phyloP scores from a whole-genome alignment of 805 yeast genomes.

The Spencermartinsiella europaea region DNA sequence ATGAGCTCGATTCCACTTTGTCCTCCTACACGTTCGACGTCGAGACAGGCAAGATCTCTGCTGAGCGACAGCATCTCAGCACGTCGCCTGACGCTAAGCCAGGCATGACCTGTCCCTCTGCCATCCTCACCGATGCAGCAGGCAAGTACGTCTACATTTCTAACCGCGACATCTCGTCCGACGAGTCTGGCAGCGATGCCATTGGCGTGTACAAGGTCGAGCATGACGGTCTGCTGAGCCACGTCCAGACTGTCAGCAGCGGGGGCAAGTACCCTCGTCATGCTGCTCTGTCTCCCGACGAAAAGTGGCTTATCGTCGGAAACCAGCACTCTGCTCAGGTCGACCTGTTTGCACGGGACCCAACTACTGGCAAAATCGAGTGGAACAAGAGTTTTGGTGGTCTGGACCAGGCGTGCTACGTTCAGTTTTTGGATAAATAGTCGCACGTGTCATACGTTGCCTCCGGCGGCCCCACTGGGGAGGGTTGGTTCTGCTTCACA shows the following conservation, averaged over 20 bases:
- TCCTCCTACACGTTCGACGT: slow-evolving; percentile 5
- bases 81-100: slow-evolving; percentile 1
- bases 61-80: background rate
- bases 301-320: slow-evolving; percentile 7
- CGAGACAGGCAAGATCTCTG: slow-evolving; percentile 1
- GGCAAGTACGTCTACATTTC: slow-evolving; percentile 8
- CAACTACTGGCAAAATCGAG: slow-evolving; percentile 3
- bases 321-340: slow-evolving; percentile 8
- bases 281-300: slow-evolving; percentile 8
- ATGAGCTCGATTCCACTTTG: slow-evolving; percentile 8
- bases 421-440: background rate
- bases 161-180: slow-evolving; percentile 8
- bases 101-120: slow-evolving; percentile 4
- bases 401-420: slow-evolving; percentile 5
- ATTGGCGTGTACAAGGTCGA: slow-evolving; percentile 8
- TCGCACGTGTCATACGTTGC: too few relatives aligned
- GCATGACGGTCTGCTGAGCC: slow-evolving; percentile 1
- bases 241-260: slow-evolving; percentile 6
- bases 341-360: slow-evolving; percentile 6
- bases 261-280: slow-evolving; percentile 12
- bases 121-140: slow-evolving; percentile 4
- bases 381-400: slow-evolving; percentile 8
- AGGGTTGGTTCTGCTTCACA: too few relatives aligned
- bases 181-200: slow-evolving; percentile 9
- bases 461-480: too few relatives aligned